Evolutionary conservation across 176 grass and related monocot genomes (phyloP).

Genomic region (Oryza meridionalis): DNA sequence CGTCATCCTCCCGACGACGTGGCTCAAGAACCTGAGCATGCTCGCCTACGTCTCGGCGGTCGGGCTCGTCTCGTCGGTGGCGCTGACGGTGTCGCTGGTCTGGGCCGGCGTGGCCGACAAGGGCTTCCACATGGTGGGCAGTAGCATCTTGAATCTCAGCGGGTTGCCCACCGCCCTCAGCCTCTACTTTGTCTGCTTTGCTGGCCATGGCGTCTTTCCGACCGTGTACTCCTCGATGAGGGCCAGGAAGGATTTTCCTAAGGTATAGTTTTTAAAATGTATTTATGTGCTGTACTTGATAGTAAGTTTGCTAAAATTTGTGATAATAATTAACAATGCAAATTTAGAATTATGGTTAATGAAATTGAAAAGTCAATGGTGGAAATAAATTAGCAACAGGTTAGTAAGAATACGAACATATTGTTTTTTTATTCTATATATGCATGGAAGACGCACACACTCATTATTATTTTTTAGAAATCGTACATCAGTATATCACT

Average conservation of each 20-base stretch:
- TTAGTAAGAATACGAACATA: too few relatives aligned
- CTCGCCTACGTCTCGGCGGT: slow-evolving; percentile 62
- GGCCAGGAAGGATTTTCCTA: slow-evolving; percentile 45
- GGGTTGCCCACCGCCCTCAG: slow-evolving; percentile 55
- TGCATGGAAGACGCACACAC: too few relatives aligned
- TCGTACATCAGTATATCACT: too few relatives aligned
- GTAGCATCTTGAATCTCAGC: slow-evolving; percentile 34
- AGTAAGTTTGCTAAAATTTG: too few relatives aligned
- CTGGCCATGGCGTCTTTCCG: slow-evolving; percentile 68
- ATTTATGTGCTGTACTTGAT: too few relatives aligned
- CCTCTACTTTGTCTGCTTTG: slow-evolving; percentile 63
- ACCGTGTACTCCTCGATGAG: slow-evolving; percentile 63
- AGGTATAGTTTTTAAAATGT: slow-evolving; percentile 26
- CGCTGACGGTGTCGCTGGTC: slow-evolving; percentile 51
- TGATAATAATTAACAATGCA: too few relatives aligned
- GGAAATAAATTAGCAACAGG: too few relatives aligned
- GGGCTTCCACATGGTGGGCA: slow-evolving; percentile 34
- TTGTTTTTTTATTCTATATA: too few relatives aligned
- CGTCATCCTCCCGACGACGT: slow-evolving; percentile 45
- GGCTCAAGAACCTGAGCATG: slow-evolving; percentile 25
- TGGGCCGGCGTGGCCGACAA: slow-evolving; percentile 57
- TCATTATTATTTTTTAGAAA: too few relatives aligned
- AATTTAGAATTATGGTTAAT: too few relatives aligned
- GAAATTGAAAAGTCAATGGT: too few relatives aligned
- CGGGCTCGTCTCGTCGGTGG: slow-evolving; percentile 57